phyloP scores from a whole-genome alignment of 2,329 filamentous ascomycete species.

The Apiospora aurea region DNA sequence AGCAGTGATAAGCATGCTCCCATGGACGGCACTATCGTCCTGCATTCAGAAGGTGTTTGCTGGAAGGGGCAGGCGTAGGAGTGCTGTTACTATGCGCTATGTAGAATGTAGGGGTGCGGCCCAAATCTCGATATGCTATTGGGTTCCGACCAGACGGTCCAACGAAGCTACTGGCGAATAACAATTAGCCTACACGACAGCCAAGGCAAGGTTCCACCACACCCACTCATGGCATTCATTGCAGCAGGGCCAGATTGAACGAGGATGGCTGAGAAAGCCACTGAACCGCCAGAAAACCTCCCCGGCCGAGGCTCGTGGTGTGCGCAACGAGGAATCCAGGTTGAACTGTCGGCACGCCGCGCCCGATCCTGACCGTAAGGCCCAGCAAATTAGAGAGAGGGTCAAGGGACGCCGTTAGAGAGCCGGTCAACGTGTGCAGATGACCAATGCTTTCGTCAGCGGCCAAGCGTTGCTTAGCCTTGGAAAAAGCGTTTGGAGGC shows the following conservation, averaged over 20 bases:
- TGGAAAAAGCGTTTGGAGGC: slow-evolving; percentile 6
- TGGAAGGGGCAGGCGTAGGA: slow-evolving; percentile 15
- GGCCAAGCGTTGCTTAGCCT: slow-evolving; percentile 18
- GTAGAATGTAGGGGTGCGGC: slow-evolving; percentile 11
- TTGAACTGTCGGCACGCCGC: slow-evolving; percentile 2
- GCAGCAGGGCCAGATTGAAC: background rate
- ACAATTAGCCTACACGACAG: background rate
- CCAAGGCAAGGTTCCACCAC: slow-evolving; percentile 19
- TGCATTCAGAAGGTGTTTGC: slow-evolving; percentile 14
- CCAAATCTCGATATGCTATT: slow-evolving; percentile 25
- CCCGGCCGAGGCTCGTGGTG: background rate
- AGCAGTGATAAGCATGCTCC: background rate
- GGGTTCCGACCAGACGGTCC: slow-evolving; percentile 27
- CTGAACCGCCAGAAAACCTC: background rate
- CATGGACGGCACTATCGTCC: background rate
- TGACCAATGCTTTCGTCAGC: slow-evolving; percentile 25
- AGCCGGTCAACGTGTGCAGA: slow-evolving; percentile 20
- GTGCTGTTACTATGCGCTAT: background rate
- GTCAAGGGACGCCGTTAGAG: background rate
- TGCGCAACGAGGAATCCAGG: background rate
- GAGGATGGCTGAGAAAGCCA: background rate
- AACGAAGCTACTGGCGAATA: slow-evolving; percentile 10
- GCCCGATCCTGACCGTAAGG: background rate
- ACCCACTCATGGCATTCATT: background rate
- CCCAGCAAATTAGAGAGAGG: background rate